Evolutionary conservation across 805 yeast species (phyloP), one percentile per base, ranked within the genome.

Genomic region (Trichomonascus vanleenenianus): DNA sequence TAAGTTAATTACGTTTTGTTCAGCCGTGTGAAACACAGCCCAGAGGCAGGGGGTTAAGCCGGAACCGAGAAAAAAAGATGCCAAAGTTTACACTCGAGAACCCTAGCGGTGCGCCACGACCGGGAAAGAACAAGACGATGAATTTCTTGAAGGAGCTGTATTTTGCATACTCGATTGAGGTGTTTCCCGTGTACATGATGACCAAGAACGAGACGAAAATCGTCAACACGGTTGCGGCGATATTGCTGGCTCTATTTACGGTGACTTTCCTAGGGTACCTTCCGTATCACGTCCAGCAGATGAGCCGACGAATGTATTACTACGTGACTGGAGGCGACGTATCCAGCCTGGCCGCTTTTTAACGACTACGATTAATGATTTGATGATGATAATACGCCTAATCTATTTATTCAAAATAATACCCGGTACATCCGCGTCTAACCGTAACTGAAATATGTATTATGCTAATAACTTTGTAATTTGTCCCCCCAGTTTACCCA

Each of bases 161-260:
- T 25, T 44, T 44, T 30, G n/a, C 25, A 11, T 50, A 49, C 34
- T 9, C 43, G 3, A n/a, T 50, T 12, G 50, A 52, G 42, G 33
- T 46, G 18, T 16, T 44, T 7, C 56, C 56, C 10, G 9, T 44
- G 11, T 46, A 48, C 33, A 50, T 52, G 47, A 16, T 52, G 52
- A 52, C 51, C 12, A 8, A 10, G 10, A 38, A 27, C 10, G 56
- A 52, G 33, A 32, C 22, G n/a, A 16, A 27, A 12, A 20, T 42
- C n/a, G 18, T 46, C 18, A 42, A 54, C 50, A 48, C 12, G 56
- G 50, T 51, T 3, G 30, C 36, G 20, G 27, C 43, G 9, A 33
- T 37, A 9, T 30, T 51, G 6, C 3, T 44, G 11, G 47, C 40
- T 10, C 34, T 50, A 9, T 25, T 43, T 18, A n/a, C 45, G 12